Evolutionary conservation across 2,329 filamentous ascomycete genomes (phyloP).

Genomic region (Aureobasidium sp.): DNA sequence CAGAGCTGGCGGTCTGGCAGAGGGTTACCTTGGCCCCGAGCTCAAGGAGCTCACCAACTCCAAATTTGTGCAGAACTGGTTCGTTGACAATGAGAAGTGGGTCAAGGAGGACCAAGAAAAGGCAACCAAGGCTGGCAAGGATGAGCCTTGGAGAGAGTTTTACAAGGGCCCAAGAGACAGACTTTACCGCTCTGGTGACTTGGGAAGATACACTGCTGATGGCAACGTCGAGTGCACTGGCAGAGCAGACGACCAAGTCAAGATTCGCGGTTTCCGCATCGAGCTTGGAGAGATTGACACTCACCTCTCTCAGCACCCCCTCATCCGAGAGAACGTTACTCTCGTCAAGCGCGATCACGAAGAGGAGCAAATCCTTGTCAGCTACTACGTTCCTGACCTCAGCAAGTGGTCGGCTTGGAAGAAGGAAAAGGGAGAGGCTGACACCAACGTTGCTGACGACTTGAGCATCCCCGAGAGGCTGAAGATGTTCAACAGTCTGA

Average conservation of each 20-base stretch:
- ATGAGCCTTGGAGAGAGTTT: constrained; percentile 67
- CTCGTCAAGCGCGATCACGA: constrained; percentile 74
- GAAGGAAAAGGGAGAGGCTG: constrained; percentile 28
- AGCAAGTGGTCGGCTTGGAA: constrained; percentile 65
- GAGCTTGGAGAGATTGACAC: constrained; percentile 90
- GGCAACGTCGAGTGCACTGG: constrained; percentile 73
- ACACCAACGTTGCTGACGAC: constrained; percentile 18
- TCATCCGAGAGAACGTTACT: constrained; percentile 79
- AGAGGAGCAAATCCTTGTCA: constrained; percentile 79
- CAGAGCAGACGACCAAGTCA: constrained; percentile 80
- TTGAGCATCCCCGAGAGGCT: constrained; percentile 32
- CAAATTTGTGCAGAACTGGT: constrained; percentile 84
- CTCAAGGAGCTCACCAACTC: constrained; percentile 53
- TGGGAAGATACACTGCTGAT: constrained; percentile 63
- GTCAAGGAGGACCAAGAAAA: constrained; percentile 51
- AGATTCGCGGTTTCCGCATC: constrained; percentile 91
- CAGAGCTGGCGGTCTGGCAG: constrained; percentile 72
- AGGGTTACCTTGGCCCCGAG: constrained; percentile 60
- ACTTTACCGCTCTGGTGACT: constrained; percentile 78
- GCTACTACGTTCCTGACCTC: constrained; percentile 79
- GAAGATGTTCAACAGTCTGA: constrained; percentile 52
- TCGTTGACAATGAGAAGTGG: constrained; percentile 66
- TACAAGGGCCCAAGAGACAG: constrained; percentile 79
- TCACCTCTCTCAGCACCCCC: constrained; percentile 62
- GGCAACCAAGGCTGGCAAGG: constrained; percentile 36